A percentile compares a stretch with the other conserved stretches of the same genome.
Evolutionary conservation across 2,329 filamentous ascomycete genomes (phyloP).

Genomic region (Lachnellula occidentalis): DNA sequence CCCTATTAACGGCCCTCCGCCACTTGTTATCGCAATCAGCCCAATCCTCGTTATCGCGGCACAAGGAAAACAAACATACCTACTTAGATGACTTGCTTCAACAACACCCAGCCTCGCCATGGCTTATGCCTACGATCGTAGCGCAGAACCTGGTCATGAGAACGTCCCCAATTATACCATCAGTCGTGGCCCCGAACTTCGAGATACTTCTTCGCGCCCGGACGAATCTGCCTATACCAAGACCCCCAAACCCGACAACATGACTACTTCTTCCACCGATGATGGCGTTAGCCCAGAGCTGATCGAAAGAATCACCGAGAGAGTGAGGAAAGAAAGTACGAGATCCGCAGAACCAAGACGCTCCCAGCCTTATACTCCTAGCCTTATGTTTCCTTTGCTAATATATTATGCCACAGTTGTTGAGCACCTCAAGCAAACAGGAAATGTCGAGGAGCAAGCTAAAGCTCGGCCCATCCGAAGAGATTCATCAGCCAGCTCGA

Average conservation of each 20-base stretch:
- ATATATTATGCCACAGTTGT: slow-evolving; percentile 23
- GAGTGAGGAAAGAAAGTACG: slow-evolving; percentile 48
- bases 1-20: too few species aligned
- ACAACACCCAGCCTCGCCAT: slow-evolving; percentile 21
- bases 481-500: slow-evolving; percentile 37
- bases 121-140: slow-evolving; percentile 24
- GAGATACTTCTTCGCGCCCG: slow-evolving; percentile 18
- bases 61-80: neutral
- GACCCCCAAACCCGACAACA: slow-evolving; percentile 16
- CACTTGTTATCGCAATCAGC: neutral
- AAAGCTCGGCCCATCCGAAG: slow-evolving; percentile 31
- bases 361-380: slow-evolving; percentile 9
- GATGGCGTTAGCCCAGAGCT: slow-evolving; percentile 53
- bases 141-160: slow-evolving; percentile 17
- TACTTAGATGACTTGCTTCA: slow-evolving; percentile 18
- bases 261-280: slow-evolving; percentile 14
- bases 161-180: slow-evolving; percentile 17
- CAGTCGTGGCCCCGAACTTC: slow-evolving; percentile 21
- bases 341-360: slow-evolving; percentile 25
- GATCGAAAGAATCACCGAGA: slow-evolving; percentile 42
- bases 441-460: slow-evolving; percentile 25
- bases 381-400: slow-evolving; percentile 6
- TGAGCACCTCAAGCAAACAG: slow-evolving; percentile 32
- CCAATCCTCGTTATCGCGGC: neutral
- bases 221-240: slow-evolving; percentile 14